Evolutionary conservation across 139 green algal genomes (phyloP), one percentile per base, ranked within the genome.

Genomic region (Chlorella ohadii): DNA sequence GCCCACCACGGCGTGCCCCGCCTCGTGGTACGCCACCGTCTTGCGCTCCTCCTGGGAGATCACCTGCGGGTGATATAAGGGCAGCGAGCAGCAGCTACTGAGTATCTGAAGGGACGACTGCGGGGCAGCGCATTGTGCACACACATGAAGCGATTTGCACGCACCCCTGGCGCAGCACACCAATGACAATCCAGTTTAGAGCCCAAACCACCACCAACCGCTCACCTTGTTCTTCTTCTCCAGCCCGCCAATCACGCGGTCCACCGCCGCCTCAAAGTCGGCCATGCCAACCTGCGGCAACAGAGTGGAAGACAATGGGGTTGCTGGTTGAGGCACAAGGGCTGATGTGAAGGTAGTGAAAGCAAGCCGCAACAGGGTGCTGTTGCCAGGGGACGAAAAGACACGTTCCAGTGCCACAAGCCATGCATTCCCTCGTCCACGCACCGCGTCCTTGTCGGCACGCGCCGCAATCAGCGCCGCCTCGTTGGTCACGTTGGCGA

Each of bases 401-500:
- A n/a, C n/a, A n/a, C n/a, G n/a, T n/a, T n/a, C n/a, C n/a, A n/a
- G n/a, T n/a, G n/a, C n/a, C n/a, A n/a, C n/a, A n/a, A n/a, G n/a
- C n/a, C n/a, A n/a, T n/a, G n/a, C n/a, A n/a, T n/a, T n/a, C n/a
- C n/a, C n/a, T n/a, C n/a, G 19, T 27, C 3, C 20, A 65, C 59
- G 28, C 72, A 87, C 72, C 13, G 82, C 86, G 23, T 47, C 81
- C 82, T 93, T 93, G 77, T 90, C 81, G 31, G 79, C 72, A 16
- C 97, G 88, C 23, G 97, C 97, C 27, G 97, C 97, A 11, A 99
- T 94, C 63, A 99, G 94, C 31, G 97, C 97, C 4, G 96, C 97
- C 88, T 99, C 97, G 84, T 99, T 99, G 87, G 90, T 94, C 55
- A 99, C 94, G 89, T 99, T 99, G 77, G 97, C 97, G 70, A 99